Base-by-base conservation (phyloP, 495 filamentous ascomycete species). In the Penicillium odoratum region DNA sequence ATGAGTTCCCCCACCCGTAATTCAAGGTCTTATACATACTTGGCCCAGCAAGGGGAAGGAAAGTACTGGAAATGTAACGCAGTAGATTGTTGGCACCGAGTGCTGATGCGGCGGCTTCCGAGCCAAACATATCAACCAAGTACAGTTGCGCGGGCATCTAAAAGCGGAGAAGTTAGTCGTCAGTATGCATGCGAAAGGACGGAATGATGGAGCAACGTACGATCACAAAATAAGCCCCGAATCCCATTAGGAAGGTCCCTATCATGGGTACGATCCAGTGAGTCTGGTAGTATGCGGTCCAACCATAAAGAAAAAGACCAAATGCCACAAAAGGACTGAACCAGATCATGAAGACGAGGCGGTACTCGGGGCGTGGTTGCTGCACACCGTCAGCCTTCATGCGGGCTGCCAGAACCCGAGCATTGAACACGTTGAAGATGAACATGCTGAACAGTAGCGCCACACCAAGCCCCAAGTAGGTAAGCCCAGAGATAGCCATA, bases 1-100 rank as follows among this genome's bases (percentile, higher is more conserved):
- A 51, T 11, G 53, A 69, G 55, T 78, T 81, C 0, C 78, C 78
- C 79, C 78, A 80, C 1, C 77, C 76, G 7, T 74, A 45, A 1
- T 77, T 76, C 33, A 81, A 55, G 2, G 25, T 51, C 13, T 60
- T 51, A 56, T 80, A 81, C 66, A 81, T 57, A 10, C 48, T 38
- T 26, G 69, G 69, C 15, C 67, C 78, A 10, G 65, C 72, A 26
- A 81, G 62, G 1, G 78, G 78, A 1, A 81, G 36, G 2, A 77
- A 51, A 5, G 74, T 75, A 9, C 68, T 76, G 29, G 74, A 60
- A 4, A 79, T 31, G 28, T 65, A 69, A 29, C 79, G 58, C 9
- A 78, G 49, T 5, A 73, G 61, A 2, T 69, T 70, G 49, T 76
- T 70, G 1, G 70, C 73, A 16, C 70, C 79, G 2, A 60, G 43